These are phyloP conservation scores for Triangularia setosa DNA, from an alignment of 2,329 filamentous ascomycete species.

Conservation along the genomic window DNA sequence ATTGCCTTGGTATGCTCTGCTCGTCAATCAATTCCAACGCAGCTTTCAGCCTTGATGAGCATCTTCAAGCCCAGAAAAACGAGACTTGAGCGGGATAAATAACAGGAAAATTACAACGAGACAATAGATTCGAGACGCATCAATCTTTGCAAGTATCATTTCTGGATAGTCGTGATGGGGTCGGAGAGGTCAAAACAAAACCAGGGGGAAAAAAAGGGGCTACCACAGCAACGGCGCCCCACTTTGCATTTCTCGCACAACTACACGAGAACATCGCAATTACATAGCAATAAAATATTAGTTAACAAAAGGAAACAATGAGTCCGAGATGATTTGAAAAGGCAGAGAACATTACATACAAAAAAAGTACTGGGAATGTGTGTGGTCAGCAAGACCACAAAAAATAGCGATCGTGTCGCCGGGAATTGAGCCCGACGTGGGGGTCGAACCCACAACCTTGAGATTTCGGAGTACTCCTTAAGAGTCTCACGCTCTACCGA, in stretches of 20 bases:
- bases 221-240: neutral
- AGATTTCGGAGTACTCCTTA: conserved; percentile 34
- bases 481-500: conserved; percentile 73
- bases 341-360: too few species aligned
- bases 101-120: too few species aligned
- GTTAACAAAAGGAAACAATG: neutral
- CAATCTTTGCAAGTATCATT: too few species aligned
- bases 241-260: neutral
- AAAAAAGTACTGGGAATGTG: too few species aligned
- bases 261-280: neutral
- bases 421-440: conserved; percentile 23
- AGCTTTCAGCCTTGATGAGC: too few species aligned
- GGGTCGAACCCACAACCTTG: conserved; percentile 23
- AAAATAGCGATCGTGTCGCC: neutral
- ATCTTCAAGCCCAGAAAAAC: too few species aligned
- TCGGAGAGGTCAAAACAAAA: neutral
- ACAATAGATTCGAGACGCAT: too few species aligned
- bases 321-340: neutral
- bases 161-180: neutral
- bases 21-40: too few species aligned
- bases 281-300: neutral
- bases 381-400: too few species aligned
- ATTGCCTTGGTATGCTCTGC: too few species aligned
- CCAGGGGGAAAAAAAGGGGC: neutral
- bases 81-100: too few species aligned